Evolutionary conservation across 257 asterid species (phyloP).

Genomic region (Capsicum rhomboideum): DNA sequence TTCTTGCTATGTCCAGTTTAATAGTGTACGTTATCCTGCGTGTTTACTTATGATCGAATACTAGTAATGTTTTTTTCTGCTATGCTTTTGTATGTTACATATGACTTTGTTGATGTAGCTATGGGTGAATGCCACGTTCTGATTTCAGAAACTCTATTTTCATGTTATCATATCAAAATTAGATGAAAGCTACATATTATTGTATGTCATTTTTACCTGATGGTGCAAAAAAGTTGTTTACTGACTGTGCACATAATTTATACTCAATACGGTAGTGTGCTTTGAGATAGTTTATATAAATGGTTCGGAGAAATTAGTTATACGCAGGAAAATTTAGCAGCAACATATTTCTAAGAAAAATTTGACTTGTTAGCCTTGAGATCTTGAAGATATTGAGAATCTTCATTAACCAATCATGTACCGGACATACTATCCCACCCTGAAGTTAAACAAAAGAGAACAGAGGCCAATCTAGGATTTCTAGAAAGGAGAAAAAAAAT

Average conservation of each 20-base stretch:
- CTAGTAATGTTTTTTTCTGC: neutral
- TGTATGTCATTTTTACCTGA: too few species aligned
- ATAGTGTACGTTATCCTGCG: neutral
- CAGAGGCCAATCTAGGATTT: too few species aligned
- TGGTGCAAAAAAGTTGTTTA: too few species aligned
- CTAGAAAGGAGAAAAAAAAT: too few species aligned
- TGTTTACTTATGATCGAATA: neutral
- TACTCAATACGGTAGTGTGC: neutral
- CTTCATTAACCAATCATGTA: neutral
- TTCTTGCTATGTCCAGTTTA: neutral
- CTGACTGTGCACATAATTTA: neutral
- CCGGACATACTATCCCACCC: neutral
- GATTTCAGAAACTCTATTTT: neutral
- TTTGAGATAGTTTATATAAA: neutral
- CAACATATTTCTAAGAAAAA: neutral
- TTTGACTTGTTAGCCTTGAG: neutral
- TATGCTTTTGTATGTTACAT: neutral
- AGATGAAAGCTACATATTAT: neutral
- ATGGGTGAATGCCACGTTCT: neutral
- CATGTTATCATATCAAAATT: neutral
- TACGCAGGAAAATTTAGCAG: neutral
- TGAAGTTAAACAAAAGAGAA: too few species aligned
- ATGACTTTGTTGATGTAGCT: neutral
- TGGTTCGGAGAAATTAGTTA: neutral
- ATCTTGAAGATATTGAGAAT: neutral